Base-by-base conservation (phyloP, 257 asterid genomes). In the Verbena officinalis region DNA sequence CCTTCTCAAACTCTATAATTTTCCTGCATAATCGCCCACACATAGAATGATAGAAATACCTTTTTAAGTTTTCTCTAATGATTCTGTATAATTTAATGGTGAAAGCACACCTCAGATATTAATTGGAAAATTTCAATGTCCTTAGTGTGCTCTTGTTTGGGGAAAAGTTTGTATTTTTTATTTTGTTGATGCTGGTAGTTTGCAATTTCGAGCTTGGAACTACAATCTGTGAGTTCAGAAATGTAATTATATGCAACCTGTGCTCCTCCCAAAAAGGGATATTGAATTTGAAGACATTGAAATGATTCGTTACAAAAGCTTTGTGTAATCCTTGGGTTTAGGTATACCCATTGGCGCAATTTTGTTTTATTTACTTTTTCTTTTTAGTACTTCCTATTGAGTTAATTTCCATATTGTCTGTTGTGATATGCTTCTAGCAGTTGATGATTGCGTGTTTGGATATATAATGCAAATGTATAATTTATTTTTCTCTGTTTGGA, bases 1-100 rank as follows among this genome's bases (percentile, higher is more conserved):
- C 86, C 84, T 77, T 80, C 70, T 73, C 80, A 22, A 36, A 36
- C 11, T 36, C 67, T 60, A 40, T 17, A 12, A n/a, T 64, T 57
- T 54, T 61, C 50, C 9, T 23, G 0, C 36, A n/a, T 15, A 10
- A 1, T 54, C 42, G 15, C 62, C 40, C n/a, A n/a, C n/a, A n/a
- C n/a, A n/a, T n/a, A n/a, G n/a, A n/a, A n/a, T n/a, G n/a, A n/a
- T n/a, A n/a, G n/a, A n/a, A n/a, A n/a, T n/a, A n/a, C 7, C 6
- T 22, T 15, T 46, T 15, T 27, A 0, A 10, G 8, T 3, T 64
- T 40, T 20, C 4, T 43, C 43, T 34, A 13, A 33, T 14, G 21
- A 67, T 61, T 71, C 3, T 31, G 44, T 60, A 17, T 27, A 13
- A 43, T 43, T 31, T 50, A 44, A 65, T 53, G 65, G 22, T n/a